Evolutionary conservation across 257 asterid genomes (phyloP).

Genomic region (Verbascum thapsus): DNA sequence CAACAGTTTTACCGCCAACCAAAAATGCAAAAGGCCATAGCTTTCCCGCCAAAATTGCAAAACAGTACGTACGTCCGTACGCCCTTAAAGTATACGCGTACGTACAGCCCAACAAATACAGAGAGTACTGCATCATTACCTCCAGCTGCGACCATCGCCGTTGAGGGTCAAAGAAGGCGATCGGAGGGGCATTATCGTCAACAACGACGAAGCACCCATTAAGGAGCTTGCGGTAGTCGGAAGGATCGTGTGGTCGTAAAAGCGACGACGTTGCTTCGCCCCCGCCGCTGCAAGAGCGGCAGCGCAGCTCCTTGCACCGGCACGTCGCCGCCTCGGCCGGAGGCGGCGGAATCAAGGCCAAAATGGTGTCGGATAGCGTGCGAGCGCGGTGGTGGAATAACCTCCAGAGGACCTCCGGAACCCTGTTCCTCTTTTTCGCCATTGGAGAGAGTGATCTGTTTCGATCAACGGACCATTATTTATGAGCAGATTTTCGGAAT

Average conservation of each 20-base stretch:
- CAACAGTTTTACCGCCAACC: slow-evolving; percentile 20
- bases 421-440: slow-evolving; percentile 52
- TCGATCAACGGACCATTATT: not conserved
- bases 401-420: slow-evolving; percentile 74
- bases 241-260: slow-evolving; percentile 49
- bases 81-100: not conserved
- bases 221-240: slow-evolving; percentile 70
- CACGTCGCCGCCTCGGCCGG: slow-evolving; percentile 40
- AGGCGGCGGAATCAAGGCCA: slow-evolving; percentile 49
- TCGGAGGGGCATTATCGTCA: slow-evolving; percentile 55
- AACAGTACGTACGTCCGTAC: not conserved
- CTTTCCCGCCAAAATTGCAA: slow-evolving; percentile 41
- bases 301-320: slow-evolving; percentile 51
- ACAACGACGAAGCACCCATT: slow-evolving; percentile 58
- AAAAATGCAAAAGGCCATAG: not conserved
- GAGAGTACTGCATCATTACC: slow-evolving; percentile 42
- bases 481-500: slow-evolving; percentile 8
- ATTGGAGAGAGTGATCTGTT: slow-evolving; percentile 23
- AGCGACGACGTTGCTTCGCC: slow-evolving; percentile 52
- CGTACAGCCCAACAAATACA: not conserved
- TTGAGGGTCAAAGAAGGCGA: slow-evolving; percentile 47
- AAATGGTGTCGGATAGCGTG: slow-evolving; percentile 63
- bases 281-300: slow-evolving; percentile 69
- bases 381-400: slow-evolving; percentile 65
- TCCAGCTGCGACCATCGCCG: slow-evolving; percentile 61